Evolutionary conservation across 2,329 filamentous ascomycete genomes (phyloP), one percentile per base, ranked within the genome.

Genomic region (Cladosporium sp.): DNA sequence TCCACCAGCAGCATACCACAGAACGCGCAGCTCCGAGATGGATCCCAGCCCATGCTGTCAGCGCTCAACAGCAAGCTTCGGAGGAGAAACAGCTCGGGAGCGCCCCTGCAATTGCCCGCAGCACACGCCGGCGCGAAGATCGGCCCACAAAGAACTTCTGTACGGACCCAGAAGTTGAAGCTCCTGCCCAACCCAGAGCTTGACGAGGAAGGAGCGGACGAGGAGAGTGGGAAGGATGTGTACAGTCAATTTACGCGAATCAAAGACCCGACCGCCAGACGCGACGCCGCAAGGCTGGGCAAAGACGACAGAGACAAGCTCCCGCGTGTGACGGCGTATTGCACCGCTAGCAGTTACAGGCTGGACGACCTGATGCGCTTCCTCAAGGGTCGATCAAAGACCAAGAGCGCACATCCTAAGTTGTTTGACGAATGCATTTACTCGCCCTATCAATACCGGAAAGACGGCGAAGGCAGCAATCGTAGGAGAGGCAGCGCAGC

Each of bases 161-260:
- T 96, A 70, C 96, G 88, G 57, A 89, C 89, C 1, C 90, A 97
- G 74, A 99, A 99, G 73, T 79, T 99, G 54, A 99, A 99, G 73
- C 80, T 99, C n/a, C 75, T 99, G 13, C 93, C 93, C 1, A 93
- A 93, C 64, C 90, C 91, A 0, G 88, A 95, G 53, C 79, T 89
- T 39, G 88, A 81, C 30, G 86, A 88, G 20, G 88, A 91, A 38
- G 83, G 77, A 15, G 59, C 76, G 57, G 91, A 97, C 55, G 92
- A 96, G 63, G 92, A 96, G 70, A 93, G 89, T 63, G 90, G 91
- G 8, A 79, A 91, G 57, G 93, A 99, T 67, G 93, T 99, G 27
- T 99, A 99, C 72, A 92, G 91, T 20, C 93, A 99, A 68, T 97
- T 96, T 68, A 96, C 92, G 7, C 82, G 93, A 39, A 99, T 99